These are phyloP conservation scores for Botrytis medusae DNA, from an alignment of 2,329 filamentous ascomycete genomes.

Conservation along the genomic window DNA sequence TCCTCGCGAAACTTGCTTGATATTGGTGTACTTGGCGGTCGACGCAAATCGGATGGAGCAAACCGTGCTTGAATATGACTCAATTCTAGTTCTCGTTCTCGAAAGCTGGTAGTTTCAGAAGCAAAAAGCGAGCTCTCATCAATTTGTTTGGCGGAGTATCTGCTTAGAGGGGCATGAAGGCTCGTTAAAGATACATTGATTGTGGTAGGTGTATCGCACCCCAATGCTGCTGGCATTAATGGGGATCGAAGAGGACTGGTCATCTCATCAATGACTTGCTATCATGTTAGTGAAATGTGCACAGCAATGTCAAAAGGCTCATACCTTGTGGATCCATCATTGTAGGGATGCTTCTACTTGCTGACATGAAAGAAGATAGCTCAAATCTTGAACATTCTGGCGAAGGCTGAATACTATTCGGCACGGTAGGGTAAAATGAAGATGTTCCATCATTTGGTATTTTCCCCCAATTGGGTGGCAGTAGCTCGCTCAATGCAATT, in stretches of 20 bases:
- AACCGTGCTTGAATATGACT: conserved; percentile 33
- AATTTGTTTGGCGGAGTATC: conserved; percentile 24
- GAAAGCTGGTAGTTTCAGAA: conserved; percentile 37
- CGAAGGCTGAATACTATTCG: conserved; percentile 31
- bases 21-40: conserved; percentile 31
- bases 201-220: conserved; percentile 19
- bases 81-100: conserved; percentile 34
- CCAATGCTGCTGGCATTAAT: not conserved
- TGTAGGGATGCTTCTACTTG: conserved; percentile 19
- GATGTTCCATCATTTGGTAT: conserved; percentile 28
- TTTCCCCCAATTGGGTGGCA: conserved; percentile 31
- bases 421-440: conserved; percentile 32
- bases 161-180: conserved; percentile 25
- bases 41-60: conserved; percentile 27
- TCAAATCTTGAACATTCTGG: conserved; percentile 32
- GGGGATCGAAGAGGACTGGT: conserved; percentile 2
- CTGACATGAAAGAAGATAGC: conserved; percentile 25
- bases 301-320: not conserved
- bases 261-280: not conserved
- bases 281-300: not conserved
- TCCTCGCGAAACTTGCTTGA: conserved; percentile 39
- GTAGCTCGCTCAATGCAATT: conserved; percentile 28
- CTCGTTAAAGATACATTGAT: conserved; percentile 25
- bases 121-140: conserved; percentile 34
- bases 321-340: conserved; percentile 19